Conservation (phyloP, 1,139 yeast genomes). For the Geotrichum histeridarum region DNA sequence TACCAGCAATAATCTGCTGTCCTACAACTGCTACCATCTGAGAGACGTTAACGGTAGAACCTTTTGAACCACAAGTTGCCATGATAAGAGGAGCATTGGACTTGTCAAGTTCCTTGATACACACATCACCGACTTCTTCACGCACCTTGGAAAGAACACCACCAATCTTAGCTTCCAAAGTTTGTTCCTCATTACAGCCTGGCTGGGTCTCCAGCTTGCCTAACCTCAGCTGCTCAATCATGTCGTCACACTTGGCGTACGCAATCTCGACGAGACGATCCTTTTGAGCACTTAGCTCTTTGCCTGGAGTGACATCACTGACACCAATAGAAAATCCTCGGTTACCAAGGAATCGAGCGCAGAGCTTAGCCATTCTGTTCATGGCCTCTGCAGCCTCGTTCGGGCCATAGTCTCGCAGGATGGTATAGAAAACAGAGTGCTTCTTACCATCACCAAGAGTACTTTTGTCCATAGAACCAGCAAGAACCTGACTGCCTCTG, state of each 20-base stretch:
- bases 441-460: slow-evolving; percentile 97
- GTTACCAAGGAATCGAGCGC: slow-evolving; percentile 91
- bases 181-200: slow-evolving; percentile 97
- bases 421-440: slow-evolving; percentile 92
- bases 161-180: slow-evolving; percentile 95
- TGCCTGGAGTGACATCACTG: slow-evolving; percentile 93
- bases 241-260: slow-evolving; percentile 84
- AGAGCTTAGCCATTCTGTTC: slow-evolving; percentile 97
- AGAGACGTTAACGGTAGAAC: slow-evolving; percentile 94
- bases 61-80: slow-evolving; percentile 99
- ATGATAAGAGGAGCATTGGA: slow-evolving; percentile 94
- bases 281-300: slow-evolving; percentile 66
- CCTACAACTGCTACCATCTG: slow-evolving; percentile 99
- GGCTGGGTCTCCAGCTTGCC: slow-evolving; percentile 98
- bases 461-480: slow-evolving; percentile 97
- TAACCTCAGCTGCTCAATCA: slow-evolving; percentile 69
- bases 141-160: slow-evolving; percentile 93
- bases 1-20: slow-evolving; percentile 96
- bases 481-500: slow-evolving; percentile 79
- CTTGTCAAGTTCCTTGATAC: slow-evolving; percentile 84
- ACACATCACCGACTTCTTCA: slow-evolving; percentile 98
- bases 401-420: slow-evolving; percentile 91
- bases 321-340: slow-evolving; percentile 97
- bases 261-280: slow-evolving; percentile 89
- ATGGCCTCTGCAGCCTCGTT: slow-evolving; percentile 92